phyloP scores from a whole-genome alignment of 306 rosid species.

The Ormosia semicastrata region DNA sequence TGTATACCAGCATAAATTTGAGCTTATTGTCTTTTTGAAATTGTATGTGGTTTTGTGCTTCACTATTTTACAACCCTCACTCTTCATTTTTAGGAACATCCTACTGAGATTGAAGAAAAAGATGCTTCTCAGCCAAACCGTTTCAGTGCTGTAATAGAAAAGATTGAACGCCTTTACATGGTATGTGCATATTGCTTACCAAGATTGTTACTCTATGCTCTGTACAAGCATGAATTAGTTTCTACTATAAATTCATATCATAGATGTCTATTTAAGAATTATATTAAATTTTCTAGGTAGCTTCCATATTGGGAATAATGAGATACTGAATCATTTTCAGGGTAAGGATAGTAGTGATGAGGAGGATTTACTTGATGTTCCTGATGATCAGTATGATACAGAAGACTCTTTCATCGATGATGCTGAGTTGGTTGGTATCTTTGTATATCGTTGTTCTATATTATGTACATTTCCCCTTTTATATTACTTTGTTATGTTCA shows the following conservation, averaged over 20 bases:
- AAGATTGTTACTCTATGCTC: not conserved
- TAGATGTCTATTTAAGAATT: not conserved
- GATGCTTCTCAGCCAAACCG: conserved; percentile 79
- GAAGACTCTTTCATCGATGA: conserved; percentile 98
- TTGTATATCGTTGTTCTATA: not conserved
- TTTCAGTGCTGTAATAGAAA: conserved; percentile 94
- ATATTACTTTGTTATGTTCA: conserved; percentile 16
- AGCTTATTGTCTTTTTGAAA: not conserved
- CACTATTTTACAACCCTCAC: conserved; percentile 18
- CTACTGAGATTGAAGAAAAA: conserved; percentile 57
- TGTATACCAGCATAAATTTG: not conserved
- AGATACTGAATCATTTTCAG: conserved; percentile 42
- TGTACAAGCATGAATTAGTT: conserved; percentile 1
- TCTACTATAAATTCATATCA: conserved; percentile 13
- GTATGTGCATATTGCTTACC: conserved; percentile 37
- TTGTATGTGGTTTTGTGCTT: conserved; percentile 16
- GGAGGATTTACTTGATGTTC: conserved; percentile 73
- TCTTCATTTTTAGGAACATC: conserved; percentile 53
- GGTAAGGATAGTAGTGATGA: conserved; percentile 98
- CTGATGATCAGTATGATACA: conserved; percentile 96
- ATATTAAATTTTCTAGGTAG: not conserved
- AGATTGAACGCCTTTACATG: conserved; percentile 96
- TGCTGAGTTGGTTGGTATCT: conserved; percentile 85
- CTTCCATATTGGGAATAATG: conserved; percentile 5
- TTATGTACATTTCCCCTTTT: not conserved